These are phyloP conservation scores for Tolypocladium sp. DNA, from an alignment of 2,329 filamentous ascomycete genomes.

Conservation along the genomic window DNA sequence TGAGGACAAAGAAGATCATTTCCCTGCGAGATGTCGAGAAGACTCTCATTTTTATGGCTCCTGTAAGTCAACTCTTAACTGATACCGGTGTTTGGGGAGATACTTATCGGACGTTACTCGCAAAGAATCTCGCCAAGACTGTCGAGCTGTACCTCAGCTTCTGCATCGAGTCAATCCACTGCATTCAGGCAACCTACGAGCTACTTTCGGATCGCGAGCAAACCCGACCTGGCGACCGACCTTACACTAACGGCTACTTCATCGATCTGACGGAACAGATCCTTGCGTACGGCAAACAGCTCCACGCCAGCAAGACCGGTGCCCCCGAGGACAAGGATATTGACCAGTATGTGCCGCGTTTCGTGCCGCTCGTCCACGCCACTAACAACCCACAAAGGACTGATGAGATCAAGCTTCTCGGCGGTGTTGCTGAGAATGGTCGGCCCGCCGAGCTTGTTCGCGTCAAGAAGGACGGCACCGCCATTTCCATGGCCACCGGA, in stretches of 20 bases:
- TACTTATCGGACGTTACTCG: slow-evolving; percentile 61
- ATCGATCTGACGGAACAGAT: slow-evolving; percentile 95
- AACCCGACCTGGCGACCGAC: slow-evolving; percentile 72
- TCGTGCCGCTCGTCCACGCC: slow-evolving; percentile 16
- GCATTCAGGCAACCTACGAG: slow-evolving; percentile 82
- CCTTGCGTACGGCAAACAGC: slow-evolving; percentile 75
- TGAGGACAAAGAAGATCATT: slow-evolving; percentile 76
- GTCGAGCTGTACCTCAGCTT: slow-evolving; percentile 72
- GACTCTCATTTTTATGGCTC: slow-evolving; percentile 81
- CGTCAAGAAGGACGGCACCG: slow-evolving; percentile 69
- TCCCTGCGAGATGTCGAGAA: slow-evolving; percentile 92
- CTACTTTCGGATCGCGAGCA: slow-evolving; percentile 81
- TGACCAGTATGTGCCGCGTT: slow-evolving; percentile 40
- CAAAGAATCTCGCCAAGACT: slow-evolving; percentile 69
- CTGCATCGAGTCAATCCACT: slow-evolving; percentile 82
- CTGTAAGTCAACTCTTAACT: slow-evolving; percentile 67
- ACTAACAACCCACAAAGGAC: slow-evolving; percentile 22
- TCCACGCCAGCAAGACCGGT: slow-evolving; percentile 60
- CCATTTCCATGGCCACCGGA: slow-evolving; percentile 68
- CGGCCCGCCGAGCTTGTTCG: slow-evolving; percentile 77
- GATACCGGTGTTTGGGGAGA: slow-evolving; percentile 49
- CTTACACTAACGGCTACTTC: slow-evolving; percentile 94
- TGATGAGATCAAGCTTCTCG: slow-evolving; percentile 71
- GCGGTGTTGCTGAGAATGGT: slow-evolving; percentile 73
- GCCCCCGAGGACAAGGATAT: slow-evolving; percentile 50